These are phyloP conservation scores for Collybia sordida DNA, from an alignment of 768 basidiomycete species.

Conservation along the genomic window DNA sequence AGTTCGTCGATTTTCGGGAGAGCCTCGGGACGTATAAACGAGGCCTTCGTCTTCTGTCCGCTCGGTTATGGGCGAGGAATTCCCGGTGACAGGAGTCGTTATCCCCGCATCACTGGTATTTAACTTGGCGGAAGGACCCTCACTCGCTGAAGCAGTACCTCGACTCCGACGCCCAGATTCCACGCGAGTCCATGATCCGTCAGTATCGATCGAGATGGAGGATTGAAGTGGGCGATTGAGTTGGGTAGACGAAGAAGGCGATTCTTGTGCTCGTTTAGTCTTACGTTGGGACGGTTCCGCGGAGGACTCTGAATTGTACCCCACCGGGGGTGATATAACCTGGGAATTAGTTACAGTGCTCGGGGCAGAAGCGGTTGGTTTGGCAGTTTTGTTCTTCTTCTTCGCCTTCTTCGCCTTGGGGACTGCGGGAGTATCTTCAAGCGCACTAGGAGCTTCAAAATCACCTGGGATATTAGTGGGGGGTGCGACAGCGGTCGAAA, in stretches of 20 bases:
- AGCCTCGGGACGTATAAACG: constrained; percentile 22
- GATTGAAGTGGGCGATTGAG: constrained; percentile 24
- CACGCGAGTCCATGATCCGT: constrained; percentile 75
- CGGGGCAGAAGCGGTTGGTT: background rate
- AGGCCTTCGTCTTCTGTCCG: constrained; percentile 26
- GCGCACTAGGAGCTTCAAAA: constrained; percentile 28
- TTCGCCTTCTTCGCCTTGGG: constrained; percentile 23
- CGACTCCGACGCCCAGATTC: constrained; percentile 39
- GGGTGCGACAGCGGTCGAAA: constrained; percentile 25
- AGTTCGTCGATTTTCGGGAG: constrained; percentile 33
- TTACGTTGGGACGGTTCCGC: constrained; percentile 1
- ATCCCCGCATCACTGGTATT: constrained; percentile 52
- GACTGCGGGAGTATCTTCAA: background rate
- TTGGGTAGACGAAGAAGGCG: constrained; percentile 15
- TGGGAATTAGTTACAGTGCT: background rate
- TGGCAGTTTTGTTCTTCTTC: constrained; percentile 41
- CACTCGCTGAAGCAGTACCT: constrained; percentile 12
- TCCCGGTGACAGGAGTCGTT: constrained; percentile 43
- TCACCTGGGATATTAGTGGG: constrained; percentile 44
- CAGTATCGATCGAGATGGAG: constrained; percentile 45
- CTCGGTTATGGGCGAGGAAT: constrained; percentile 36
- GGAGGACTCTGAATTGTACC: constrained; percentile 19
- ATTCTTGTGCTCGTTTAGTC: constrained; percentile 6
- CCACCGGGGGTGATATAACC: constrained; percentile 13
- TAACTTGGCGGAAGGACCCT: constrained; percentile 27